Percentiles rank a stretch among this genome's conserved stretches.
These are phyloP conservation scores for Alternaria hordeiaustralica DNA, from an alignment of 2,329 filamentous ascomycete species.

Conservation along the genomic window DNA sequence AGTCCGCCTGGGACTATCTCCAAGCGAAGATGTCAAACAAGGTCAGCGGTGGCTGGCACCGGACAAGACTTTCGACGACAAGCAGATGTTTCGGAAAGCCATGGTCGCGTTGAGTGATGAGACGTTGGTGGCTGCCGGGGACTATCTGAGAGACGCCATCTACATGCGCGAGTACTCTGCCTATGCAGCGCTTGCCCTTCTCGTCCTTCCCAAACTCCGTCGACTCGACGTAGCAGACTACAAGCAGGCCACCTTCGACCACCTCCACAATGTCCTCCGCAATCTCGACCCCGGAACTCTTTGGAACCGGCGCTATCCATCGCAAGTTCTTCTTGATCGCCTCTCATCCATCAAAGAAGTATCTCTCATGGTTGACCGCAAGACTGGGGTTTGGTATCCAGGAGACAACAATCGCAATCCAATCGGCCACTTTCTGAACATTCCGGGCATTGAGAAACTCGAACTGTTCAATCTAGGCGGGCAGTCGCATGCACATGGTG, in stretches of 20 bases:
- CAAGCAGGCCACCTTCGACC: constrained; percentile 25
- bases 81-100: constrained; percentile 15
- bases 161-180: constrained; percentile 32
- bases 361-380: constrained; percentile 28
- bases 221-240: constrained; percentile 27
- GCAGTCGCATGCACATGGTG: background rate
- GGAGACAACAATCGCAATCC: background rate
- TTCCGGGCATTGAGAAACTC: constrained; percentile 20
- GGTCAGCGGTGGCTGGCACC: constrained; percentile 26
- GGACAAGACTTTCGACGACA: constrained; percentile 21
- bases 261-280: constrained; percentile 21
- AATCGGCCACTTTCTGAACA: constrained; percentile 21
- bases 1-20: constrained; percentile 27
- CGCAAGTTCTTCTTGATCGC: constrained; percentile 13
- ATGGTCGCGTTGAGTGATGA: constrained; percentile 19
- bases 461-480: constrained; percentile 20
- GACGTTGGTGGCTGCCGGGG: constrained; percentile 18
- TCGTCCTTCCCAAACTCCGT: constrained; percentile 27
- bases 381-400: constrained; percentile 18
- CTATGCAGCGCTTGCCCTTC: constrained; percentile 30
- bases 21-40: constrained; percentile 14
- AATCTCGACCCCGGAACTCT: constrained; percentile 16
- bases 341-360: constrained; percentile 25
- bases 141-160: constrained; percentile 28
- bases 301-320: constrained; percentile 13